Evolutionary conservation across 179 eudicot species (phyloP), one percentile per base, ranked within the genome.

Genomic region (Camellia oleifera): DNA sequence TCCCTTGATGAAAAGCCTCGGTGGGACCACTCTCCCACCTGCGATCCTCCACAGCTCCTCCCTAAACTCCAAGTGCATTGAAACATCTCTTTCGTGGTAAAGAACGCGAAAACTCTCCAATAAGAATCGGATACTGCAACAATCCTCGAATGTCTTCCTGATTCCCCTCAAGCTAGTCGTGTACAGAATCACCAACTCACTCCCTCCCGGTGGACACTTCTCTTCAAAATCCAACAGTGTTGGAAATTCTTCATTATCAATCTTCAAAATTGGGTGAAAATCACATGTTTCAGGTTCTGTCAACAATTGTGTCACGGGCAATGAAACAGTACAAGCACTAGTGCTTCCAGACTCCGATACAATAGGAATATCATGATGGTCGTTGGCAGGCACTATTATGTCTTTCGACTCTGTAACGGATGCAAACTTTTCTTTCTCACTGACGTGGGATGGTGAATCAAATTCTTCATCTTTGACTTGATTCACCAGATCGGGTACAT

Each of bases 91-190:
- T 77, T 93, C 95, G 2, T 81, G 66, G 81, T 78, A 91, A 0
- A 82, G 10, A 44, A 94, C 85, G 9, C 86, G 82, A 14, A 94
- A 90, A 76, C 97, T 92, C 46, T 88, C 86, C 4, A 94, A 75
- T 5, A 92, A 77, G 76, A 92, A 92, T 46, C 88, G 83, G 15
- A 94, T 87, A 4, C 87, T 75, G 67, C 85, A 89, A 69, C 98
- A 94, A 40, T 91, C 97, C 77, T 92, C 94, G 74, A 89, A 94
- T 6, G 98, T 94, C 76, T 94, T 92, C 72, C 97, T 77, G 23
- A 94, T 92, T 14, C 98, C 97, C 20, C 97, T 80, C 15, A 94
- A 69, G 77, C 90, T 94, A 20, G 98, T 94, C n/a, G 97, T 91
- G 89, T 94, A 94, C 48, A 94, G 81, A 23, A 94, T 80, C 4